Evolutionary conservation across 2,329 filamentous ascomycete genomes (phyloP).

Genomic region (Epichloe baconii): DNA sequence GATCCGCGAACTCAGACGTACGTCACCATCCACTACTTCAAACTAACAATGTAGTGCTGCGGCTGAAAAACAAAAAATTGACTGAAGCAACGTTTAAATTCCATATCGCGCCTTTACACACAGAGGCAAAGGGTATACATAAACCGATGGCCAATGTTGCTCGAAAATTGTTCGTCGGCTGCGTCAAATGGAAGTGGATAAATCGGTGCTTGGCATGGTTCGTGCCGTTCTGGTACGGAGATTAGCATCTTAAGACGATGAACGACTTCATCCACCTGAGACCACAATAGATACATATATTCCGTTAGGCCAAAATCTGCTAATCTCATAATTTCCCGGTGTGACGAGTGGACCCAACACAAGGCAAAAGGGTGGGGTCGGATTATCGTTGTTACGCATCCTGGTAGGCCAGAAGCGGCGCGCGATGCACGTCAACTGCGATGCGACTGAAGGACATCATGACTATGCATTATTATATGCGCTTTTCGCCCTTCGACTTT

Average conservation of each 20-base stretch:
- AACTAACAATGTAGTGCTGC: no score
- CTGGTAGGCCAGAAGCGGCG: background rate
- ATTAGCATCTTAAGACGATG: no score
- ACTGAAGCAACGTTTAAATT: no score
- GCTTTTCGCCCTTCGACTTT: background rate
- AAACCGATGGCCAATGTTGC: no score
- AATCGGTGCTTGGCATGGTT: background rate
- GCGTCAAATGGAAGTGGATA: background rate
- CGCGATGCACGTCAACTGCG: background rate
- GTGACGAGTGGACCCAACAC: background rate
- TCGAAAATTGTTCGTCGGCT: no score
- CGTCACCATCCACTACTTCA: background rate
- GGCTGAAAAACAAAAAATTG: no score
- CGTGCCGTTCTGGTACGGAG: conserved; percentile 10
- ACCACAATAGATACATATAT: no score
- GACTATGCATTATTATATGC: background rate
- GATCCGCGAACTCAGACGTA: background rate
- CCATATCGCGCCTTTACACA: no score
- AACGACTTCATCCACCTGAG: no score
- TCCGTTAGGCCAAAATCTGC: no score
- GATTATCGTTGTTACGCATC: conserved; percentile 4
- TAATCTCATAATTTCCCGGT: no score
- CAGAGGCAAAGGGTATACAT: no score
- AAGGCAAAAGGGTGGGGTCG: conserved; percentile 1
- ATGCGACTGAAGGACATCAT: background rate